A percentile compares a stretch with the other conserved stretches of the same genome.
These are phyloP conservation scores for Sporisorium reilianum DNA, from an alignment of 1,284 basidiomycete genomes.

Conservation along the genomic window DNA sequence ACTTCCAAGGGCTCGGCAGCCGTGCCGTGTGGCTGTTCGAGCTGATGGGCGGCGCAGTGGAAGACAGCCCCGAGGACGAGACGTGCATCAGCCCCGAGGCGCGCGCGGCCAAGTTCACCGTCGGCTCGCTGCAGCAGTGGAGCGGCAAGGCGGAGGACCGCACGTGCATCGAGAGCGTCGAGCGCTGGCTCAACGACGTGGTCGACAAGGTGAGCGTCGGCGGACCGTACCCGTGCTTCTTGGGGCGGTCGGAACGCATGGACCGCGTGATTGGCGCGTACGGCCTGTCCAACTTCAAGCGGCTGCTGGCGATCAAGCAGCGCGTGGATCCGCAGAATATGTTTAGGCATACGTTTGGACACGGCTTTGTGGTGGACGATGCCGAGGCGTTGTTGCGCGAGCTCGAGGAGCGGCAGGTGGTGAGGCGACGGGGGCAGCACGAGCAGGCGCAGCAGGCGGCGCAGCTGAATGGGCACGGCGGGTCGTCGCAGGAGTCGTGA, in stretches of 20 bases:
- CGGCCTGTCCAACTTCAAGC: conserved; percentile 51
- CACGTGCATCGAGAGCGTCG: conserved; percentile 81
- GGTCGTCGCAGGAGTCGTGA: conserved; percentile 25
- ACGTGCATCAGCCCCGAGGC: conserved; percentile 80
- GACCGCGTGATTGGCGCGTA: conserved; percentile 53
- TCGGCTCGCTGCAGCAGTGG: conserved; percentile 92
- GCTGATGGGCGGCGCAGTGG: conserved; percentile 83
- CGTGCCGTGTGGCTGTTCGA: conserved; percentile 70
- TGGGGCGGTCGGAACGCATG: conserved; percentile 52
- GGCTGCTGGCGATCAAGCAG: conserved; percentile 52
- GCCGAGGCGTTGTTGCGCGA: conserved; percentile 25
- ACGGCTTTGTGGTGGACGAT: conserved; percentile 38
- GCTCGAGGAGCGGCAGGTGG: conserved; percentile 21
- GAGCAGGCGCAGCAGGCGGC: conserved; percentile 30
- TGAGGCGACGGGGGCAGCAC: conserved; percentile 23
- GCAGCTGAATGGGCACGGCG: conserved; percentile 12
- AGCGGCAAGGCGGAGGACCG: conserved; percentile 82
- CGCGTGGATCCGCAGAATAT: conserved; percentile 52
- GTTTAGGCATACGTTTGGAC: conserved; percentile 57
- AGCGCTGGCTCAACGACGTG: conserved; percentile 72
- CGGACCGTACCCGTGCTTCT: conserved; percentile 59
- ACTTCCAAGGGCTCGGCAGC: conserved; percentile 80
- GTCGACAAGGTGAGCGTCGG: conserved; percentile 49
- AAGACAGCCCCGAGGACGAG: conserved; percentile 74
- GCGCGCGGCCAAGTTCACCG: conserved; percentile 82